These are phyloP conservation scores for Picea glauca DNA, from an alignment of 75 land plant genomes.

Conservation along the genomic window DNA sequence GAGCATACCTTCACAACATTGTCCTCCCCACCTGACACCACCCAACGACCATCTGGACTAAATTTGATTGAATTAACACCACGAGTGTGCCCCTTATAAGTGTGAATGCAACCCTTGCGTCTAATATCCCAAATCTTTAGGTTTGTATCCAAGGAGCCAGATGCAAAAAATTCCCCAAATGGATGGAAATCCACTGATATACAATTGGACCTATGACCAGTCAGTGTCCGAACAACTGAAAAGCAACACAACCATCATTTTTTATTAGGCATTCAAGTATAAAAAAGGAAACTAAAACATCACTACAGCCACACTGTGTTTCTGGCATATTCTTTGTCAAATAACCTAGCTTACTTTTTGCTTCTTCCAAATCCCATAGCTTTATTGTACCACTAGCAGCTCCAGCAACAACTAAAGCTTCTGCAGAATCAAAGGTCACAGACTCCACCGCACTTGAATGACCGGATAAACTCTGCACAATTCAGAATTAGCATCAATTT, in stretches of 20 bases:
- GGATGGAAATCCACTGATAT: slow-evolving; percentile 81
- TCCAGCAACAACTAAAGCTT: slow-evolving; percentile 77
- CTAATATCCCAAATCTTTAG: slow-evolving; percentile 93
- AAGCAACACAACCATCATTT: background rate
- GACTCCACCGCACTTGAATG: slow-evolving; percentile 92
- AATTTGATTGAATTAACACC: slow-evolving; percentile 79
- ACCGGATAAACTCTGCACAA: slow-evolving; percentile 77
- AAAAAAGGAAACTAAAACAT: background rate
- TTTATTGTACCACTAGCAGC: slow-evolving; percentile 88
- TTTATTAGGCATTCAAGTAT: background rate
- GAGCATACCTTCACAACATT: slow-evolving; percentile 72
- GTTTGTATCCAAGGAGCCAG: slow-evolving; percentile 88
- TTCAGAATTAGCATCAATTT: background rate
- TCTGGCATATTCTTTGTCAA: background rate
- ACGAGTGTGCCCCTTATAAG: slow-evolving; percentile 85
- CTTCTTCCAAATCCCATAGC: slow-evolving; percentile 91
- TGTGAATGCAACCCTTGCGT: slow-evolving; percentile 90
- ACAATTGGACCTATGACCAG: slow-evolving; percentile 87
- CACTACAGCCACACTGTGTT: background rate
- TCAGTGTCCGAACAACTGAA: slow-evolving; percentile 83
- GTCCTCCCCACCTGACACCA: slow-evolving; percentile 90
- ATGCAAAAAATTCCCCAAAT: slow-evolving; percentile 90
- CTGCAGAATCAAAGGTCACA: slow-evolving; percentile 83
- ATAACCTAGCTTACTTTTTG: slow-evolving; percentile 51
- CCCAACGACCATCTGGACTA: slow-evolving; percentile 95